Evolutionary conservation across 1,284 basidiomycete genomes (phyloP), one percentile per base, ranked within the genome.

Genomic region (Peniophora sp.): DNA sequence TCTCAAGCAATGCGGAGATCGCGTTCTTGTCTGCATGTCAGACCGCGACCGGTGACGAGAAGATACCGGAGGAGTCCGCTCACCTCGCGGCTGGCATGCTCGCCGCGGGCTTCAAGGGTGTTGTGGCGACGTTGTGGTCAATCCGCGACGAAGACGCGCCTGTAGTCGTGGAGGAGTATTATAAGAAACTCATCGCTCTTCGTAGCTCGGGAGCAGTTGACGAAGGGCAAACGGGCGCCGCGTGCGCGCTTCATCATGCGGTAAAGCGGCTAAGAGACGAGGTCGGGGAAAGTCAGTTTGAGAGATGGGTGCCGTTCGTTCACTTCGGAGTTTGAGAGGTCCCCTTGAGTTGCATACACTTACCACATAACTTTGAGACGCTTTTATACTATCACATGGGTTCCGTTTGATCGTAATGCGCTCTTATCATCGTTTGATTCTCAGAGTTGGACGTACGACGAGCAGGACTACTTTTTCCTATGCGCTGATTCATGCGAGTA

Each of bases 1-100:
- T 43, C n/a, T n/a, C n/a, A n/a, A n/a, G n/a, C n/a, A 12, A 32
- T 15, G 48, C 48, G 10, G 22, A 20, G 3, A 12, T 50, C 17
- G 48, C 41, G 9, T n/a, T 50, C n/a, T 22, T 50, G 2, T 42
- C 36, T 27, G 48, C 37, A n/a, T 44, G 48, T 22, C 48, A 50
- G 23, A 50, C 48, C 11, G 48, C 48, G 6, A 44, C n/a, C 5
- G 48, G 39, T 9, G 27, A 32, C 27, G 48, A 44, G 23, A 35
- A 50, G 18, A 17, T 18, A 12, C 41, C 48, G 15, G 48, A 50
- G 15, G 48, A 50, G 34, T 37, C 48, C 14, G 23, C 22, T 5
- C 59, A 62, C 47, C 56, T 63, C 14, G 60, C 60, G 1, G 60
- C 59, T 20, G 56, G 55, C 24, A 52, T 63, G 62, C 52, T 57